Evolutionary conservation across 345 rosid genomes (phyloP).

Genomic region (Passiflora organensis): DNA sequence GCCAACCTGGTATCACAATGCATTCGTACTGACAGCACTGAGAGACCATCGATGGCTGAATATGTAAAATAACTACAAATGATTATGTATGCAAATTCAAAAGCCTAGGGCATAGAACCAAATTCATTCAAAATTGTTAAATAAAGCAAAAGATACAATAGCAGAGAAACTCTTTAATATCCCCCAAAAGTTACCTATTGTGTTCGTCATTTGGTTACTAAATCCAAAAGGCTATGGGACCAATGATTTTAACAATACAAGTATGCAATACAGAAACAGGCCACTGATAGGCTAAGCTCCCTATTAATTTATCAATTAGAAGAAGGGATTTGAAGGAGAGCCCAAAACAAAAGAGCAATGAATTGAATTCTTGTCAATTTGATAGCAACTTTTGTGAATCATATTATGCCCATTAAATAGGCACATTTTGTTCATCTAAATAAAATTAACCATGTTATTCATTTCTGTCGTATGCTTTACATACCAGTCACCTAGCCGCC

Average conservation of each 20-base stretch:
- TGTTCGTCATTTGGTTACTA: slow-evolving; percentile 2
- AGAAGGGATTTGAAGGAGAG: slow-evolving; percentile 2
- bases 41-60: slow-evolving; percentile 78
- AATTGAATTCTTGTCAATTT: not conserved
- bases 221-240: slow-evolving; percentile 7
- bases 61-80: slow-evolving; percentile 79
- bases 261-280: not conserved
- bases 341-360: not conserved
- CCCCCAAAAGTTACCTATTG: slow-evolving; percentile 15
- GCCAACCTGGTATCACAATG: slow-evolving; percentile 93
- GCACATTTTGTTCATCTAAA: slow-evolving; percentile 6
- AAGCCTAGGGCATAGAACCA: slow-evolving; percentile 50
- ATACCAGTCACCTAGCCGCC: not conserved
- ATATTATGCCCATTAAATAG: not conserved
- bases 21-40: slow-evolving; percentile 74
- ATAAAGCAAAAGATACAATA: slow-evolving; percentile 14
- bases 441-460: not conserved
- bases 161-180: slow-evolving; percentile 8
- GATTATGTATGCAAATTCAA: slow-evolving; percentile 60
- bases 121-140: slow-evolving; percentile 53
- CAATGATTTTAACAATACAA: not conserved
- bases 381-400: slow-evolving; percentile 1
- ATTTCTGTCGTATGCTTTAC: not conserved
- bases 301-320: slow-evolving; percentile 2
- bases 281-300: slow-evolving; percentile 1